A percentile compares a stretch with the other conserved stretches of the same genome.
Conservation (phyloP, 2,329 filamentous ascomycete species). For the Eutypella sp. region DNA sequence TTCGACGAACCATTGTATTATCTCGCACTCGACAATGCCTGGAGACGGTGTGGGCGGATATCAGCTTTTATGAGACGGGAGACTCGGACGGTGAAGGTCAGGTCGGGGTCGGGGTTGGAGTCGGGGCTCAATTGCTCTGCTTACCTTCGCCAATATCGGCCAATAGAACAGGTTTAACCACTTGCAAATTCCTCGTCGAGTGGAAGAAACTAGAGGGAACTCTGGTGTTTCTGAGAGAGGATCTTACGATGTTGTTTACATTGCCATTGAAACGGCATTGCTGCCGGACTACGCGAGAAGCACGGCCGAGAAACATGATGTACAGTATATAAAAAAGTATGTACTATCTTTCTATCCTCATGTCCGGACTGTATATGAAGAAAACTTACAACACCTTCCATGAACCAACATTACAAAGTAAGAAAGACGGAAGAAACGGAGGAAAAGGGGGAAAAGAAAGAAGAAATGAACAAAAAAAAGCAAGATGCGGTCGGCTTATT, state of each 20-base stretch:
- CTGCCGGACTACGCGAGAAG: slow-evolving; percentile 44
- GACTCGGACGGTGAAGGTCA: too few species aligned
- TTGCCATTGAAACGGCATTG: slow-evolving; percentile 45
- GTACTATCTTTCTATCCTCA: too few species aligned
- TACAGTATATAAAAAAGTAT: slow-evolving; percentile 5
- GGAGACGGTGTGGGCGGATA: slow-evolving; percentile 15
- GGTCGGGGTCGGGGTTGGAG: too few species aligned
- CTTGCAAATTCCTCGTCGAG: slow-evolving; percentile 42
- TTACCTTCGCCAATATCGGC: slow-evolving; percentile 84
- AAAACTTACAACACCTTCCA: background rate
- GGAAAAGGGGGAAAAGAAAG: too few species aligned
- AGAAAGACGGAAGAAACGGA: too few species aligned
- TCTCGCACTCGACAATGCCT: slow-evolving; percentile 98
- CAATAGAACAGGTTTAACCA: slow-evolving; percentile 73
- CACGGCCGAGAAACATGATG: slow-evolving; percentile 52
- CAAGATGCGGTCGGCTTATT: background rate
- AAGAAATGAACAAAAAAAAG: background rate
- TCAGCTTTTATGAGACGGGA: background rate
- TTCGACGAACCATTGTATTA: slow-evolving; percentile 99
- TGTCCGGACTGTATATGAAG: background rate
- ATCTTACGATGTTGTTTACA: slow-evolving; percentile 30
- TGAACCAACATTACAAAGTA: too few species aligned
- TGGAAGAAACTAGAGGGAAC: slow-evolving; percentile 37
- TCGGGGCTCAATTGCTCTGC: too few species aligned
- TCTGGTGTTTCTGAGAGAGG: slow-evolving; percentile 21